Conservation (phyloP, 495 filamentous ascomycete species). For the Penicillium cosmopolitanum region DNA sequence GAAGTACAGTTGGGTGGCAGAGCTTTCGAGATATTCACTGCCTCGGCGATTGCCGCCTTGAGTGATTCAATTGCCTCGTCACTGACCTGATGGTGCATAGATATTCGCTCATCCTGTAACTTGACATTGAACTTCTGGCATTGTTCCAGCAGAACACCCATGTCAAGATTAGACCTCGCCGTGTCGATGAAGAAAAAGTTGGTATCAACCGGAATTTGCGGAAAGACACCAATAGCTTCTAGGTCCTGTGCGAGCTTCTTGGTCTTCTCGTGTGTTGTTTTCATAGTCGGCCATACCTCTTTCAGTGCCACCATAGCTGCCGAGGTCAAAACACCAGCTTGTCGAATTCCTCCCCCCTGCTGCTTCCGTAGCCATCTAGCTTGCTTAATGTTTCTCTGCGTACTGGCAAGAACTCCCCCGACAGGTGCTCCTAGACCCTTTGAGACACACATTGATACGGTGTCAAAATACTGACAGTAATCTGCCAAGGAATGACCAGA, state of each 20-base stretch:
- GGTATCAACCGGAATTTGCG: conserved; percentile 66
- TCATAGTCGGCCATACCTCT: conserved; percentile 65
- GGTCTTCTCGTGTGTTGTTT: conserved; percentile 55
- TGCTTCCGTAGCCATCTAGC: conserved; percentile 32
- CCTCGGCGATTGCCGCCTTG: conserved; percentile 23
- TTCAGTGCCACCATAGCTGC: conserved; percentile 42
- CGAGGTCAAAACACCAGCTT: conserved; percentile 30
- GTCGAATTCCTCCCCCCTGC: conserved; percentile 32
- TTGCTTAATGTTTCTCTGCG: conserved; percentile 20
- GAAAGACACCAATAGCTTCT: conserved; percentile 59
- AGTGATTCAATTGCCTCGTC: conserved; percentile 28
- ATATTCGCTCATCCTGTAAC: conserved; percentile 28
- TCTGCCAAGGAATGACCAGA: conserved; percentile 22
- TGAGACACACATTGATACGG: conserved; percentile 29
- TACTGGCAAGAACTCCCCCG: conserved; percentile 25
- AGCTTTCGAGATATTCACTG: conserved; percentile 18
- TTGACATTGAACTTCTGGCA: conserved; percentile 24
- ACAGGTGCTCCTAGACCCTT: conserved; percentile 35
- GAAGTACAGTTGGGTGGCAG: conserved; percentile 11
- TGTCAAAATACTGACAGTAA: conserved; percentile 31
- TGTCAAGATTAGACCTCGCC: conserved; percentile 31
- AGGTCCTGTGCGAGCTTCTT: conserved; percentile 57
- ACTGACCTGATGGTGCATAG: conserved; percentile 32
- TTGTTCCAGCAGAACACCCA: conserved; percentile 28
- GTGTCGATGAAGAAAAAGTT: conserved; percentile 81